phyloP scores from a whole-genome alignment of 2,329 filamentous ascomycete species.

The Aspergillus bombycis region DNA sequence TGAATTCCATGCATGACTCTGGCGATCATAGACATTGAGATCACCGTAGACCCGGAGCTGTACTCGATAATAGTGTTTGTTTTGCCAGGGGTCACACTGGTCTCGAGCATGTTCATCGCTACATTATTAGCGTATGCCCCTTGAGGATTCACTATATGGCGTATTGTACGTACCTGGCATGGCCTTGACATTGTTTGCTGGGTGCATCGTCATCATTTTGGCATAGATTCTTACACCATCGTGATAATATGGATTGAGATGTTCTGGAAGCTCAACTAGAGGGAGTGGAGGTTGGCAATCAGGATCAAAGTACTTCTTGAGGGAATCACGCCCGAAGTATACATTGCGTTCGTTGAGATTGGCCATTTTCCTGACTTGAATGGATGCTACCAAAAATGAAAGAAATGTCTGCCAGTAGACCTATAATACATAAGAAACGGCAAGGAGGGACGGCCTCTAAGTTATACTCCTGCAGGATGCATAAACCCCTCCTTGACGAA shows the following conservation, averaged over 20 bases:
- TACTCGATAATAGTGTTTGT: slow-evolving; percentile 62
- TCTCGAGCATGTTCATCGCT: slow-evolving; percentile 57
- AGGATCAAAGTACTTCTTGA: slow-evolving; percentile 63
- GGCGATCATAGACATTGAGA: slow-evolving; percentile 61
- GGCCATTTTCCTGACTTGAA: slow-evolving; percentile 22
- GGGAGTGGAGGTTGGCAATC: slow-evolving; percentile 61
- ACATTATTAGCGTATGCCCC: slow-evolving; percentile 6
- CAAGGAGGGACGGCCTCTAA: slow-evolving; percentile 13
- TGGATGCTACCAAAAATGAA: not conserved
- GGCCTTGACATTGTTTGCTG: slow-evolving; percentile 67
- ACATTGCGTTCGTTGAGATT: slow-evolving; percentile 53
- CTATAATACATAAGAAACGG: not conserved
- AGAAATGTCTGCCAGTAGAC: not conserved
- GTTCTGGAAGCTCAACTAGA: slow-evolving; percentile 62
- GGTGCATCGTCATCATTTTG: slow-evolving; percentile 68
- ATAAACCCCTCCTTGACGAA: slow-evolving; percentile 6
- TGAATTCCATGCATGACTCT: slow-evolving; percentile 55
- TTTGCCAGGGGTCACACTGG: slow-evolving; percentile 45
- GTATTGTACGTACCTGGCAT: slow-evolving; percentile 50
- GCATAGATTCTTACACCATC: slow-evolving; percentile 67
- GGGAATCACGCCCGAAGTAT: slow-evolving; percentile 60
- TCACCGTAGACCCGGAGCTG: slow-evolving; percentile 65
- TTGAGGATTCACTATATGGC: not conserved
- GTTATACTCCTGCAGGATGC: slow-evolving; percentile 9
- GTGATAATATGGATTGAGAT: slow-evolving; percentile 59